A percentile compares a stretch with the other conserved stretches of the same genome.
These are phyloP conservation scores for Lasiosphaeria miniovina DNA, from an alignment of 495 filamentous ascomycete genomes.

Conservation along the genomic window DNA sequence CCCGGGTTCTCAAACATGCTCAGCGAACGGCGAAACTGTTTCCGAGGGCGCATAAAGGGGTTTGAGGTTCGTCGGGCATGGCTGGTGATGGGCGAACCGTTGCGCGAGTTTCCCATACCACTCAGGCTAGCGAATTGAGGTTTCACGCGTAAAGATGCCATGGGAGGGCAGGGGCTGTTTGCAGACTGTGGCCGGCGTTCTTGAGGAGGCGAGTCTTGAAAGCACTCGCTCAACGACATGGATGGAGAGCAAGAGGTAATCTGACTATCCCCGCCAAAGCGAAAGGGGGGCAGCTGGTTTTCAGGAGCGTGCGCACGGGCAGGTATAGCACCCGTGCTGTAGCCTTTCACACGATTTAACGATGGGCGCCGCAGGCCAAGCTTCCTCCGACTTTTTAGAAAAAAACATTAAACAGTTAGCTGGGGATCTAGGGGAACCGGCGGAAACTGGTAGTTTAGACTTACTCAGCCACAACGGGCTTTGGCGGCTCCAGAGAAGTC, in stretches of 20 bases:
- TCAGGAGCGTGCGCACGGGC: conserved; percentile 46
- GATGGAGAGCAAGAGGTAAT: conserved; percentile 44
- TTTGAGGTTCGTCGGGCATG: conserved; percentile 70
- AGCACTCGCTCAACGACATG: conserved; percentile 73
- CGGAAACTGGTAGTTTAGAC: conserved; percentile 27
- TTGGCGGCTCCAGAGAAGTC: conserved; percentile 52
- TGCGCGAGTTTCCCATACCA: conserved; percentile 49
- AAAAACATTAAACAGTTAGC: conserved; percentile 22
- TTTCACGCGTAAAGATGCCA: conserved; percentile 57
- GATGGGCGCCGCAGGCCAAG: conserved; percentile 59
- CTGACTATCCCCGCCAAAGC: conserved; percentile 62
- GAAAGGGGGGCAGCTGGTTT: conserved; percentile 67
- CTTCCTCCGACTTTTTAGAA: conserved; percentile 50
- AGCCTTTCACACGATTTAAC: conserved; percentile 57
- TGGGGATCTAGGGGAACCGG: not conserved
- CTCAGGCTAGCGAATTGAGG: conserved; percentile 52
- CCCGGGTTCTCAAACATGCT: conserved; percentile 96
- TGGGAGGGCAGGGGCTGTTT: conserved; percentile 50
- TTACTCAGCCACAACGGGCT: conserved; percentile 48
- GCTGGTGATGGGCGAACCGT: conserved; percentile 67
- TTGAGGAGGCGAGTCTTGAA: conserved; percentile 72
- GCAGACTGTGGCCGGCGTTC: conserved; percentile 58
- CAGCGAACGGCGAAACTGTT: conserved; percentile 83
- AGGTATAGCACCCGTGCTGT: conserved; percentile 50
- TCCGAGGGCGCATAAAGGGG: conserved; percentile 72